Percentiles rank a stretch among this genome's conserved stretches.
Conservation (phyloP, 257 asterid genomes). For the Datura wrightii region DNA sequence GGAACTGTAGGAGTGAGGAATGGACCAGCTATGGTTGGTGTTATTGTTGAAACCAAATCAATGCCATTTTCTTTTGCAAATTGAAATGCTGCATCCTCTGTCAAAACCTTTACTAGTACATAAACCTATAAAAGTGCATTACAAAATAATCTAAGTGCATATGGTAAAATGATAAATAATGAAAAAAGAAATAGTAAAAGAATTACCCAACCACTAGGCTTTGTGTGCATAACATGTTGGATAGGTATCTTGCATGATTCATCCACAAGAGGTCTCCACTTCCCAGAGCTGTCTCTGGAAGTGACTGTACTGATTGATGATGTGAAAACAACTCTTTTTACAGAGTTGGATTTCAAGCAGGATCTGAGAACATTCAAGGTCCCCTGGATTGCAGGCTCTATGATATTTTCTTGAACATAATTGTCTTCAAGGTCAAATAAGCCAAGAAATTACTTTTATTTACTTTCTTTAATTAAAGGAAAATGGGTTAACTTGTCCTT, state of each 20-base stretch:
- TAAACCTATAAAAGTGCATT: slow-evolving; percentile 54
- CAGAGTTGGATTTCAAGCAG: slow-evolving; percentile 58
- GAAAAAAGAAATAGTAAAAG: not conserved
- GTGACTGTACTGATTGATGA: slow-evolving; percentile 84
- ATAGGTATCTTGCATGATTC: slow-evolving; percentile 61
- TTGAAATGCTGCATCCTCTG: slow-evolving; percentile 77
- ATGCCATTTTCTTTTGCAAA: slow-evolving; percentile 72
- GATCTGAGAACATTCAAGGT: slow-evolving; percentile 73
- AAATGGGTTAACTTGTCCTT: not conserved
- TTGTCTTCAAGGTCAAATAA: slow-evolving; percentile 48
- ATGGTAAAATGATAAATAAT: not conserved
- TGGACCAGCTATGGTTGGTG: slow-evolving; percentile 81
- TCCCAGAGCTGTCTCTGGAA: slow-evolving; percentile 67
- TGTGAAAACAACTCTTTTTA: slow-evolving; percentile 65
- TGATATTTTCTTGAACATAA: slow-evolving; percentile 50
- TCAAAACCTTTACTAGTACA: slow-evolving; percentile 62
- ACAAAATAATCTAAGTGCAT: not conserved
- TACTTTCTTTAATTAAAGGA: not conserved
- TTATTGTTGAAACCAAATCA: slow-evolving; percentile 67
- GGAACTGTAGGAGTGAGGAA: slow-evolving; percentile 82
- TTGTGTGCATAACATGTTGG: slow-evolving; percentile 13
- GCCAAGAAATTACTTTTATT: not conserved
- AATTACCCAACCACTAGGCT: slow-evolving; percentile 77
- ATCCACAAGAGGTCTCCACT: slow-evolving; percentile 64
- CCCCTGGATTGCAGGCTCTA: slow-evolving; percentile 73